phyloP scores from a whole-genome alignment of 108 stramenopile genomes.

The Fragilaria crotonensis region DNA sequence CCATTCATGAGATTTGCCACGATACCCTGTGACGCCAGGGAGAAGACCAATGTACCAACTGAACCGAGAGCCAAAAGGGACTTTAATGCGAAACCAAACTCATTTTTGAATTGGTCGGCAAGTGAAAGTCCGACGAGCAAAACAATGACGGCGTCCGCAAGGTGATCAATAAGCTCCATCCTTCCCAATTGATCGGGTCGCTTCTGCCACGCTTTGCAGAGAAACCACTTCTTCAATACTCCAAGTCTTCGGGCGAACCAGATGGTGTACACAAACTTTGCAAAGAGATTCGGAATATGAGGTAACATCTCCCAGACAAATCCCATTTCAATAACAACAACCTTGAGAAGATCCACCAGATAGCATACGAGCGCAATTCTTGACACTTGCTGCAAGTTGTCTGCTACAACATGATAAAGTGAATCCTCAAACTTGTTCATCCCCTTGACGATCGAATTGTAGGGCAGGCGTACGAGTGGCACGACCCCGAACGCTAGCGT shows the following conservation, averaged over 20 bases:
- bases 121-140: slow-evolving; percentile 23
- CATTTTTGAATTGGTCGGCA: slow-evolving; percentile 42
- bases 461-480: background rate
- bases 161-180: slow-evolving; percentile 39
- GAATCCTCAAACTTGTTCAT: background rate
- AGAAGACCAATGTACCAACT: slow-evolving; percentile 29
- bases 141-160: slow-evolving; percentile 35
- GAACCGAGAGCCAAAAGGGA: slow-evolving; percentile 22
- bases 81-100: slow-evolving; percentile 46
- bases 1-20: slow-evolving; percentile 51
- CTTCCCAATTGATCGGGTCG: slow-evolving; percentile 25
- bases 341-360: slow-evolving; percentile 23
- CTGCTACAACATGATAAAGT: background rate
- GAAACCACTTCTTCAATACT: slow-evolving; percentile 28
- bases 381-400: slow-evolving; percentile 10
- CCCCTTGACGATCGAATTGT: background rate
- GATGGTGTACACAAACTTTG: slow-evolving; percentile 34
- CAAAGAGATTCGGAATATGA: slow-evolving; percentile 21
- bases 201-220: slow-evolving; percentile 11
- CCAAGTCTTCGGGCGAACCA: slow-evolving; percentile 37
- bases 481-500: background rate
- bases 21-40: slow-evolving; percentile 52
- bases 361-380: slow-evolving; percentile 28
- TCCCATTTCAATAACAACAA: slow-evolving; percentile 19
- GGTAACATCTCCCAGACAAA: slow-evolving; percentile 7